Evolutionary conservation across 2,329 filamentous ascomycete species (phyloP).

Genomic region (Tolypocladium album): DNA sequence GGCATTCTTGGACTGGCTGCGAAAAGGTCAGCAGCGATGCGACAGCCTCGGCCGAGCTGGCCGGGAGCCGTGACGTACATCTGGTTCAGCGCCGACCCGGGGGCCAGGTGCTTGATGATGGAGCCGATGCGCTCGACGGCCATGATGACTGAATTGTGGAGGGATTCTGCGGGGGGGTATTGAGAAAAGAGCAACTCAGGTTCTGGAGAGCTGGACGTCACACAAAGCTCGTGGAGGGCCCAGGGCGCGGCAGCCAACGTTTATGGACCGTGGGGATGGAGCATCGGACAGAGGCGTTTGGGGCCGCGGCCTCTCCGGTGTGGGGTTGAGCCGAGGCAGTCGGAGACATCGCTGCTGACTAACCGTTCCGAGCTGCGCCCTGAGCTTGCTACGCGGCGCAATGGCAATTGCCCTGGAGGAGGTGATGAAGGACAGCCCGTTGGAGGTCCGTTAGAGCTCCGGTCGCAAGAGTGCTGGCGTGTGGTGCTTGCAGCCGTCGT

Average conservation of each 20-base stretch:
- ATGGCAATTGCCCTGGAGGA: neutral
- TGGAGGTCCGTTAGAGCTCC: neutral
- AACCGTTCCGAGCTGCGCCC: neutral
- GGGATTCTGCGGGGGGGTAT: neutral
- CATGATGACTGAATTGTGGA: constrained; percentile 37
- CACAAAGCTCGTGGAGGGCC: neutral
- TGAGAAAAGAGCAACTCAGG: neutral
- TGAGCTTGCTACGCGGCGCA: neutral
- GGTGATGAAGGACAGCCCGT: neutral
- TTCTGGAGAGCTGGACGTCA: neutral
- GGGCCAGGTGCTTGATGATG: constrained; percentile 77
- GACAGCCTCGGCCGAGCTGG: neutral
- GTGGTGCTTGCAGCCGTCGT: neutral
- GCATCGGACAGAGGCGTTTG: constrained; percentile 11
- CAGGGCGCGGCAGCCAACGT: neutral
- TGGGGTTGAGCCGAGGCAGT: constrained; percentile 21
- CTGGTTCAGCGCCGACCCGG: constrained; percentile 57
- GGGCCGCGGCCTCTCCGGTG: constrained; percentile 6
- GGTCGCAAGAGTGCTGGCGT: neutral
- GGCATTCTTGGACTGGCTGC: constrained; percentile 79
- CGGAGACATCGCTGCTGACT: constrained; percentile 4
- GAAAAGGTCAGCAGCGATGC: neutral
- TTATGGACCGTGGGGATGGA: constrained; percentile 3
- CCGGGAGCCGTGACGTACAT: constrained; percentile 50
- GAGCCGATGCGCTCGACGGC: constrained; percentile 77